Percentiles rank a stretch among this genome's conserved stretches.
These are phyloP conservation scores for Thelonectria blattea DNA, from an alignment of 2,329 filamentous ascomycete species.

Conservation along the genomic window DNA sequence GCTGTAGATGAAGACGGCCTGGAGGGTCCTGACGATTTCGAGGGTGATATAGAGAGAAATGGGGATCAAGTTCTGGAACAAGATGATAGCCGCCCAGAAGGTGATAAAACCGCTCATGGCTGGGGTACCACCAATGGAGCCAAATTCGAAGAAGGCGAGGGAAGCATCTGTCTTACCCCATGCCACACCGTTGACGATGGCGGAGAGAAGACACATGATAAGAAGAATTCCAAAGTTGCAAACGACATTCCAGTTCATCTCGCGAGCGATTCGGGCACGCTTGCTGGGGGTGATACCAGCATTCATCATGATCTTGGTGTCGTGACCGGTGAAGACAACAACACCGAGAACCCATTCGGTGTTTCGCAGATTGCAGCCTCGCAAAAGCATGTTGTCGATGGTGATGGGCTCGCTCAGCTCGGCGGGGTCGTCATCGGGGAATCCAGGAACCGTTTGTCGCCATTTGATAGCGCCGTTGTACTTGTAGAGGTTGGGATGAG, in stretches of 20 bases:
- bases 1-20: conserved; percentile 97
- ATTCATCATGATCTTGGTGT: conserved; percentile 99
- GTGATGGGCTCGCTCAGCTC: conserved; percentile 91
- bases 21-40: conserved; percentile 90
- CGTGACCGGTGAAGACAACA: conserved; percentile 91
- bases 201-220: conserved; percentile 85
- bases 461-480: conserved; percentile 91
- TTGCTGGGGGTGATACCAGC: conserved; percentile 95
- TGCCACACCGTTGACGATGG: conserved; percentile 81
- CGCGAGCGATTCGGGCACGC: conserved; percentile 85
- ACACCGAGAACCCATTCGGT: conserved; percentile 95
- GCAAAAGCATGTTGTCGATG: conserved; percentile 93
- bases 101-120: conserved; percentile 90
- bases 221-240: conserved; percentile 95
- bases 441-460: conserved; percentile 73
- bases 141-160: conserved; percentile 82
- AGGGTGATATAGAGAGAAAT: conserved; percentile 98
- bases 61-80: conserved; percentile 98
- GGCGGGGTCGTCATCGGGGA: conserved; percentile 65
- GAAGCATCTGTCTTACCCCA: conserved; percentile 81
- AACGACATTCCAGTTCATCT: conserved; percentile 96
- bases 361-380: conserved; percentile 92
- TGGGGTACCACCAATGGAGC: conserved; percentile 77
- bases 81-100: conserved; percentile 92
- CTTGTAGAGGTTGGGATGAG: conserved; percentile 92